phyloP scores from a whole-genome alignment of 768 basidiomycete species.

The Clathrus columnatus region DNA sequence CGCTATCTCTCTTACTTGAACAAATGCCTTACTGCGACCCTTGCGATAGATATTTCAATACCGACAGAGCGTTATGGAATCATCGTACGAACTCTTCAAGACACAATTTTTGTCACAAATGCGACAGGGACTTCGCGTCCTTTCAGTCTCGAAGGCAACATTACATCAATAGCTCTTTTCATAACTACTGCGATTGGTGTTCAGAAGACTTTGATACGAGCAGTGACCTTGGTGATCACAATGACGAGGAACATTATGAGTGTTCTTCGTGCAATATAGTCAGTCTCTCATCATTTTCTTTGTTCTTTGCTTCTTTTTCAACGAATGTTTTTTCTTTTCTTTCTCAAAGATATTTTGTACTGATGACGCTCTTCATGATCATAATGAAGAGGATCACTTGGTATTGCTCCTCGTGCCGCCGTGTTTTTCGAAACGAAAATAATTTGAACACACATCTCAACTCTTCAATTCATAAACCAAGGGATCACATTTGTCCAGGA shows the following conservation, averaged over 20 bases:
- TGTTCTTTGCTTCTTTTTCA: too few species aligned
- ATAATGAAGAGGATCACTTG: slow-evolving; percentile 14
- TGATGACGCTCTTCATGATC: not conserved
- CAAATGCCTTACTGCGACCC: slow-evolving; percentile 32
- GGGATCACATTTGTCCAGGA: slow-evolving; percentile 31
- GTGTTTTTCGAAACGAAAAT: slow-evolving; percentile 32
- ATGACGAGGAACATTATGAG: slow-evolving; percentile 20
- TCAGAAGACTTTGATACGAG: slow-evolving; percentile 29
- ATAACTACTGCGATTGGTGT: slow-evolving; percentile 49
- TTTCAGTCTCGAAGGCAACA: slow-evolving; percentile 37
- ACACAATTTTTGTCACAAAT: slow-evolving; percentile 41
- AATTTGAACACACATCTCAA: slow-evolving; percentile 41
- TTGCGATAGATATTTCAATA: slow-evolving; percentile 31
- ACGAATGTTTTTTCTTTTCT: slow-evolving; percentile 55
- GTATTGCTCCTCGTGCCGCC: slow-evolving; percentile 39
- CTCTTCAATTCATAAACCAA: slow-evolving; percentile 42
- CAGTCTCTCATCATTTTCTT: not conserved
- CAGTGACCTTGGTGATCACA: slow-evolving; percentile 17
- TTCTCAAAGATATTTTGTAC: slow-evolving; percentile 34
- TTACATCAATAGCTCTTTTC: slow-evolving; percentile 39
- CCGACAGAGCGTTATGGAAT: slow-evolving; percentile 22
- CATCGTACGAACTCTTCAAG: slow-evolving; percentile 28
- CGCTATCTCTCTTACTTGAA: too few species aligned
- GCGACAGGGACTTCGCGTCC: slow-evolving; percentile 37
- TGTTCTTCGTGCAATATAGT: slow-evolving; percentile 3